phyloP scores from a whole-genome alignment of 1,284 basidiomycete genomes.

The Fomitopsis betulina region DNA sequence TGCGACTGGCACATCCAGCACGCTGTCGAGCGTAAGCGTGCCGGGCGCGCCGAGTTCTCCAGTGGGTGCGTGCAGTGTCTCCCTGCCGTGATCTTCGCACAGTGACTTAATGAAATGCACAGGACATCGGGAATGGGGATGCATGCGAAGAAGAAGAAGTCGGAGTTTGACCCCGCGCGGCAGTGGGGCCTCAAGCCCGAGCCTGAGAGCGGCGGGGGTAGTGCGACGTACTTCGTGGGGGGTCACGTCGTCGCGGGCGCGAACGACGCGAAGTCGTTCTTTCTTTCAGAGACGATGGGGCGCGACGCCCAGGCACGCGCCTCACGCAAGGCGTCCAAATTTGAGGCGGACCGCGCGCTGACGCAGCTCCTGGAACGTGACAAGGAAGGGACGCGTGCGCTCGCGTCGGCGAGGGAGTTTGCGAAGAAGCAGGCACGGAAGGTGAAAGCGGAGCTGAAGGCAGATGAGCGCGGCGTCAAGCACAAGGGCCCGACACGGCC shows the following conservation, averaged over 20 bases:
- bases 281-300: conserved; percentile 63
- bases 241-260: conserved; percentile 62
- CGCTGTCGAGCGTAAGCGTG: conserved; percentile 71
- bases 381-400: conserved; percentile 56
- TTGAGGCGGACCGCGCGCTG: conserved; percentile 58
- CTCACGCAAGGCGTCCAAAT: conserved; percentile 53
- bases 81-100: conserved; percentile 2
- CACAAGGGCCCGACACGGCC: conserved; percentile 8
- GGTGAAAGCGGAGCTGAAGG: conserved; percentile 23
- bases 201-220: conserved; percentile 33
- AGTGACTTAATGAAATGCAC: conserved; percentile 2
- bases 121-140: conserved; percentile 70
- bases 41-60: conserved; percentile 79
- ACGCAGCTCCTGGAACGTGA: conserved; percentile 56
- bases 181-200: conserved; percentile 71
- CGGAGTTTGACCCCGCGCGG: conserved; percentile 57
- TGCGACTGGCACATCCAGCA: conserved; percentile 89
- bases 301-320: conserved; percentile 70
- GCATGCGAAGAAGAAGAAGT: conserved; percentile 44
- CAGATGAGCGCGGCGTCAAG: conserved; percentile 4
- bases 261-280: conserved; percentile 42
- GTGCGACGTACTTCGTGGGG: conserved; percentile 78
- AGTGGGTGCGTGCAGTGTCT: conserved; percentile 45
- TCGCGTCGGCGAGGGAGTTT: conserved; percentile 51
- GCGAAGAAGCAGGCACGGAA: conserved; percentile 17